Percentiles rank a stretch among this genome's conserved stretches.
These are phyloP conservation scores for Tricholoma sp. DNA, from an alignment of 768 basidiomycete genomes.

Conservation along the genomic window DNA sequence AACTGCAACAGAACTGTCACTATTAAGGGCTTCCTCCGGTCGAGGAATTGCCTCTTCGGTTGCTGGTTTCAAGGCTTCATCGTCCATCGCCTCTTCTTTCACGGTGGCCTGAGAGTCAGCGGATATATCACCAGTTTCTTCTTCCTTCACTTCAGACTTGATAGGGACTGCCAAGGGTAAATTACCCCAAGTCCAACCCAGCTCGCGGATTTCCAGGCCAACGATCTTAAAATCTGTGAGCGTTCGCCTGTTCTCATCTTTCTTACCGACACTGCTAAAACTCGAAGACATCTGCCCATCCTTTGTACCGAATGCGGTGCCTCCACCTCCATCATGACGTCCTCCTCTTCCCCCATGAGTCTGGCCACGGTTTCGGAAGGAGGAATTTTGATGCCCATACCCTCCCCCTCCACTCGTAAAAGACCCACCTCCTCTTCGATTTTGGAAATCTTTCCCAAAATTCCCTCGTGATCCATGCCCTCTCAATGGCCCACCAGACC, in stretches of 20 bases:
- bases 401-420: slow-evolving; percentile 44
- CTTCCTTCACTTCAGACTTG: slow-evolving; percentile 32
- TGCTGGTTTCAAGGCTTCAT: slow-evolving; percentile 17
- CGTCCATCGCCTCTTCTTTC: slow-evolving; percentile 29
- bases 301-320: slow-evolving; percentile 39
- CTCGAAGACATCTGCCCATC: slow-evolving; percentile 45
- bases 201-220: slow-evolving; percentile 76
- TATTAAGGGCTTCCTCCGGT: slow-evolving; percentile 18
- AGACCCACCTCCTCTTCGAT: slow-evolving; percentile 61
- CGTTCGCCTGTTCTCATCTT: slow-evolving; percentile 84
- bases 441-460: slow-evolving; percentile 60
- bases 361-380: slow-evolving; percentile 61
- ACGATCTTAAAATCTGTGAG: slow-evolving; percentile 98
- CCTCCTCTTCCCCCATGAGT: slow-evolving; percentile 40
- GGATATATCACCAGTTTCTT: slow-evolving; percentile 19
- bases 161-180: slow-evolving; percentile 31
- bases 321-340: slow-evolving; percentile 36
- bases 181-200: slow-evolving; percentile 85
- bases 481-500: slow-evolving; percentile 47
- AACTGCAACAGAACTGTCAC: slow-evolving; percentile 21
- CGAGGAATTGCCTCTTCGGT: slow-evolving; percentile 13
- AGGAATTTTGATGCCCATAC: slow-evolving; percentile 35
- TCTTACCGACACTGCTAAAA: slow-evolving; percentile 56
- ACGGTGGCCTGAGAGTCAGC: slow-evolving; percentile 25
- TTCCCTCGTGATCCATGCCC: slow-evolving; percentile 64